Percentiles rank a stretch among this genome's conserved stretches.
Evolutionary conservation across 768 basidiomycete genomes (phyloP).

Genomic region (Lactarius sp.): DNA sequence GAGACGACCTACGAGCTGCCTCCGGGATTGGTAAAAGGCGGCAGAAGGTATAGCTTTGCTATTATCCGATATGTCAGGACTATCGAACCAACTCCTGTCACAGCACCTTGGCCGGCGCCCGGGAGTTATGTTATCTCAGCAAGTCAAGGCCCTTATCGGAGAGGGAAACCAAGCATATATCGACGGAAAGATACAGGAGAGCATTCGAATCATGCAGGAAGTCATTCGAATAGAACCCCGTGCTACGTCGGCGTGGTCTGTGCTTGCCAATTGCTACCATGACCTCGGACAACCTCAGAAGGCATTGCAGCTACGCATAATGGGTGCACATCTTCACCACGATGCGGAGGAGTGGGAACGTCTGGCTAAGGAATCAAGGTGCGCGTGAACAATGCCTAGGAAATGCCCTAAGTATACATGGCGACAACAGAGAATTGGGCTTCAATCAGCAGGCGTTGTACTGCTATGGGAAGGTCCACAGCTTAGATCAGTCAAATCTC

Average conservation of each 20-base stretch:
- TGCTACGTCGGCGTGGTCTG: slow-evolving; percentile 78
- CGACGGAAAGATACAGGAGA: slow-evolving; percentile 56
- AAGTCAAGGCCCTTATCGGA: slow-evolving; percentile 71
- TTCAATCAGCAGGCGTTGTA: slow-evolving; percentile 85
- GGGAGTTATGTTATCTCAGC: slow-evolving; percentile 59
- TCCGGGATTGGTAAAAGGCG: slow-evolving; percentile 60
- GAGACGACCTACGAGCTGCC: slow-evolving; percentile 66
- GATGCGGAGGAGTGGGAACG: slow-evolving; percentile 87
- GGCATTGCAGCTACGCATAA: slow-evolving; percentile 77
- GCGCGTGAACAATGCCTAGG: slow-evolving; percentile 23
- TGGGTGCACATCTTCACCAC: slow-evolving; percentile 83
- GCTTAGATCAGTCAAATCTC: slow-evolving; percentile 73
- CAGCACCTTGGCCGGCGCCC: slow-evolving; percentile 41
- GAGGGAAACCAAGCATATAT: slow-evolving; percentile 87
- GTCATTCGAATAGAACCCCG: slow-evolving; percentile 92
- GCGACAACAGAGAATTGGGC: slow-evolving; percentile 50
- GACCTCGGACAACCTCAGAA: slow-evolving; percentile 65
- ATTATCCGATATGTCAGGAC: background rate
- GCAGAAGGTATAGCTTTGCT: slow-evolving; percentile 32
- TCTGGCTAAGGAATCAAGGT: slow-evolving; percentile 74
- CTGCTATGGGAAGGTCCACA: slow-evolving; percentile 81
- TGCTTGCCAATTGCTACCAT: slow-evolving; percentile 78
- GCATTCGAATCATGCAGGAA: slow-evolving; percentile 80
- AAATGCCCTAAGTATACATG: background rate
- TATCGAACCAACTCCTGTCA: background rate